Conservation (phyloP, 1,139 yeast species). For the Geotrichum carabidarum region DNA sequence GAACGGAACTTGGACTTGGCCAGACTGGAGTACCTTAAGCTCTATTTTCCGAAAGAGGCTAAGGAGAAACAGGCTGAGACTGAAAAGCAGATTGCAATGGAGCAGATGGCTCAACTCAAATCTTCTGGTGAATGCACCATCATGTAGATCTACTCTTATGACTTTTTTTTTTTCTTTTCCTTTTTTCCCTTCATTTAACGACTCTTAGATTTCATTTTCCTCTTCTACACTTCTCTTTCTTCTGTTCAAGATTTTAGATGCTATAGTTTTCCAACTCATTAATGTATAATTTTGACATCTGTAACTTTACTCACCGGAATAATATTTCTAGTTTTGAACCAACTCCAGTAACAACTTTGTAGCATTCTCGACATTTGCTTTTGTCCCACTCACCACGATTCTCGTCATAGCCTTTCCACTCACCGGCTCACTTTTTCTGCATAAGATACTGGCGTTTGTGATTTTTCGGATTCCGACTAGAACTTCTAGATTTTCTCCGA, state of each 20-base stretch:
- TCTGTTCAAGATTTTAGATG: too few relatives aligned
- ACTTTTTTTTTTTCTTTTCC: background rate
- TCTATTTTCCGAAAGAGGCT: conserved; percentile 62
- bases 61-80: conserved; percentile 57
- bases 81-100: conserved; percentile 49
- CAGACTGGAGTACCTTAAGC: conserved; percentile 49
- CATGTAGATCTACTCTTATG: conserved; percentile 8
- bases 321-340: background rate
- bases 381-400: background rate
- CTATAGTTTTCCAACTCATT: too few relatives aligned
- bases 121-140: conserved; percentile 20
- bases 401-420: conserved; percentile 12
- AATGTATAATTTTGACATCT: too few relatives aligned
- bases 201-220: background rate
- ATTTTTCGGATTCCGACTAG: conserved; percentile 1
- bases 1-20: conserved; percentile 55
- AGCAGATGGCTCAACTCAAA: conserved; percentile 31
- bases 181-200: background rate
- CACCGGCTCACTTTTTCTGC: background rate
- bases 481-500: background rate
- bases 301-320: too few relatives aligned
- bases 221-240: background rate
- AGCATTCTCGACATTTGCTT: conserved; percentile 3
- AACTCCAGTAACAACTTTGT: conserved; percentile 6
- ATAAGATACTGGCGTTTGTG: conserved; percentile 4